phyloP scores from a whole-genome alignment of 23 red algal genomes.

The Cyanidiococcus yangmingshanensis region DNA sequence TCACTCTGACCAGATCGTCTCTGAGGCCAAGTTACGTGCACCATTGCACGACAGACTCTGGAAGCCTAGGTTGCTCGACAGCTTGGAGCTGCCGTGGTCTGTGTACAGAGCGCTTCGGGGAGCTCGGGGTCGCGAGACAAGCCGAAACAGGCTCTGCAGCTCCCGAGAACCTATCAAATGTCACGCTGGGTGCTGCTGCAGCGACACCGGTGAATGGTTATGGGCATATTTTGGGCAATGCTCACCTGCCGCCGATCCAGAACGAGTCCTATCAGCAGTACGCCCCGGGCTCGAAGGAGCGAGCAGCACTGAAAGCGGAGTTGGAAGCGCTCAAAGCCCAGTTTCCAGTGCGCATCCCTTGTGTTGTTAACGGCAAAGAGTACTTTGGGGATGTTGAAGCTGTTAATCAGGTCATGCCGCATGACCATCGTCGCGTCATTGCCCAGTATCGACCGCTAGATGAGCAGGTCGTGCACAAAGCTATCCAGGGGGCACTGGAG shows the following conservation, averaged over 20 bases:
- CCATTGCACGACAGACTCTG: too few species aligned
- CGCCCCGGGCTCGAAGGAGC: slow-evolving; percentile 34
- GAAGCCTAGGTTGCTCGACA: too few species aligned
- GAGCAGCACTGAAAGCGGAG: slow-evolving; percentile 7
- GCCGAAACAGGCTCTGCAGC: too few species aligned
- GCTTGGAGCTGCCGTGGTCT: too few species aligned
- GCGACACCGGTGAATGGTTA: background rate
- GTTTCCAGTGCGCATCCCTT: slow-evolving; percentile 21
- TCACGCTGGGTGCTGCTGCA: background rate
- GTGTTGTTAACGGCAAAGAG: slow-evolving; percentile 34
- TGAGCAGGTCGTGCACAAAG: slow-evolving; percentile 2
- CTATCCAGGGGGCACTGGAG: slow-evolving; percentile 26
- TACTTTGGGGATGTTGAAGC: slow-evolving; percentile 2
- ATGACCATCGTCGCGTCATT: slow-evolving; percentile 26
- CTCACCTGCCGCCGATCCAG: slow-evolving; percentile 23
- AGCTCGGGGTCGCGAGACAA: too few species aligned
- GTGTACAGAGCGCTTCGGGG: too few species aligned
- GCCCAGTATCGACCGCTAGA: slow-evolving; percentile 23
- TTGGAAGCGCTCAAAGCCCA: slow-evolving; percentile 17
- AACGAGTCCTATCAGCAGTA: slow-evolving; percentile 37
- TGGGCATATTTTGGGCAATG: slow-evolving; percentile 4
- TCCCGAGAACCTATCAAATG: background rate
- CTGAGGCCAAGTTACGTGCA: too few species aligned
- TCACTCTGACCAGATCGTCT: too few species aligned
- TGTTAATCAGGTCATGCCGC: slow-evolving; percentile 31